Conservation (phyloP, 345 rosid species). For the Geranium rotundifolium region DNA sequence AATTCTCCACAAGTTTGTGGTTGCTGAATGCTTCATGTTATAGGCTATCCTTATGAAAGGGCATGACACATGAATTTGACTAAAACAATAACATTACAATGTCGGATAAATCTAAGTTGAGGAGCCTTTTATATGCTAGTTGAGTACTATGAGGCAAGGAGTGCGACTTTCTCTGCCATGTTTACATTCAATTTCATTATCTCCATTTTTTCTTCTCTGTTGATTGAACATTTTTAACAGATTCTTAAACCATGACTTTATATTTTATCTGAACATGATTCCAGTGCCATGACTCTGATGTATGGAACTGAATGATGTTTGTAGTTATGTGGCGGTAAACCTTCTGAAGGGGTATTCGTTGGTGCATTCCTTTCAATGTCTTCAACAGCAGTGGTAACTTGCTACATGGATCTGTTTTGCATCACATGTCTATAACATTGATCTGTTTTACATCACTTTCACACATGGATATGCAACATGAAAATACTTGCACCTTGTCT, state of each 20-base stretch:
- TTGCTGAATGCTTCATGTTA: no score
- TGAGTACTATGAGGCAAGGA: not conserved
- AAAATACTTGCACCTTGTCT: not conserved
- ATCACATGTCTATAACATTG: no score
- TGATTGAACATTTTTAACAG: not conserved
- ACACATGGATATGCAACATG: not conserved
- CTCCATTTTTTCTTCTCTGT: not conserved
- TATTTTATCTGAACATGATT: not conserved
- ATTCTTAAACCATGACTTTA: no score
- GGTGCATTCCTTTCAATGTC: constrained; percentile 92
- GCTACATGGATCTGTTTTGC: constrained; percentile 3
- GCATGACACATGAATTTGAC: no score
- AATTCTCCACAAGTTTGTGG: not conserved
- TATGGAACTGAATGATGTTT: constrained; percentile 20
- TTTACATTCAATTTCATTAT: no score
- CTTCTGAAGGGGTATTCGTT: constrained; percentile 84
- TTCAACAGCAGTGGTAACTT: constrained; percentile 88
- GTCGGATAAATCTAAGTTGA: no score
- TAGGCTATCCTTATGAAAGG: no score
- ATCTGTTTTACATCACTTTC: no score
- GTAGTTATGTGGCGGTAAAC: constrained; percentile 86
- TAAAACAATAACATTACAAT: no score
- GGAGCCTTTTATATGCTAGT: no score
- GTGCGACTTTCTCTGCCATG: not conserved
- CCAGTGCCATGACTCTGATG: constrained; percentile 6